Percentiles rank a stretch among this genome's conserved stretches.
Evolutionary conservation across 2,329 filamentous ascomycete genomes (phyloP).

Genomic region (Pestalotiopsis sp.): DNA sequence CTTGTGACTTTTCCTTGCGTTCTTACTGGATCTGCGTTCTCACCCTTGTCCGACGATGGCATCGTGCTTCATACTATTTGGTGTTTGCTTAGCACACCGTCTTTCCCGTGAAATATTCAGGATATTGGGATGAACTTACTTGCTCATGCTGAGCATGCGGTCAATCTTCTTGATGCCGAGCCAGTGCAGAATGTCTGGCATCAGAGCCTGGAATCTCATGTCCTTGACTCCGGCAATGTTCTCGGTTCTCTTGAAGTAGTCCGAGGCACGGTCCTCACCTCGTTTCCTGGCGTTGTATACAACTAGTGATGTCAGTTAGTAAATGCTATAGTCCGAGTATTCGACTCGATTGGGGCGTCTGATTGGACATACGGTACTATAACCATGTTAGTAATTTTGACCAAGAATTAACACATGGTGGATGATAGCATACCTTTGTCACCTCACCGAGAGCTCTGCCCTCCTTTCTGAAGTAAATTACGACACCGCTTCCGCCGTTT

Average conservation of each 20-base stretch:
- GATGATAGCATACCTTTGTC: conserved; percentile 67
- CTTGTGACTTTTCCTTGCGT: neutral
- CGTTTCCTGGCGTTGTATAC: conserved; percentile 82
- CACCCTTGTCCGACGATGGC: conserved; percentile 82
- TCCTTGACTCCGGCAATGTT: conserved; percentile 96
- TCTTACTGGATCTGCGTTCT: conserved; percentile 27
- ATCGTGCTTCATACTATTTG: conserved; percentile 80
- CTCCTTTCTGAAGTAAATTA: conserved; percentile 99
- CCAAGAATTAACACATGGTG: conserved; percentile 30
- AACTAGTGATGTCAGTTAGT: conserved; percentile 35
- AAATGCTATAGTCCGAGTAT: neutral
- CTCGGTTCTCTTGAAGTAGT: conserved; percentile 97
- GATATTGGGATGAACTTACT: conserved; percentile 55
- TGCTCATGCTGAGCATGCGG: conserved; percentile 97
- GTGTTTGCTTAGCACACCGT: conserved; percentile 19
- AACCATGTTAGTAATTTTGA: conserved; percentile 31
- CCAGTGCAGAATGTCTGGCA: conserved; percentile 98
- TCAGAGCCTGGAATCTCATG: conserved; percentile 97
- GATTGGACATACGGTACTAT: conserved; percentile 46
- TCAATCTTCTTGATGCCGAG: conserved; percentile 98
- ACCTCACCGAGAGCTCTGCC: conserved; percentile 93
- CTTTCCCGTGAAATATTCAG: neutral
- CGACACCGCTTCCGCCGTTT: conserved; percentile 87
- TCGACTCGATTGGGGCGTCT: neutral
- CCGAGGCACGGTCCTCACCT: conserved; percentile 77